Evolutionary conservation across 441 rosid genomes (phyloP), one percentile per base, ranked within the genome.

Genomic region (Populus hybrid): DNA sequence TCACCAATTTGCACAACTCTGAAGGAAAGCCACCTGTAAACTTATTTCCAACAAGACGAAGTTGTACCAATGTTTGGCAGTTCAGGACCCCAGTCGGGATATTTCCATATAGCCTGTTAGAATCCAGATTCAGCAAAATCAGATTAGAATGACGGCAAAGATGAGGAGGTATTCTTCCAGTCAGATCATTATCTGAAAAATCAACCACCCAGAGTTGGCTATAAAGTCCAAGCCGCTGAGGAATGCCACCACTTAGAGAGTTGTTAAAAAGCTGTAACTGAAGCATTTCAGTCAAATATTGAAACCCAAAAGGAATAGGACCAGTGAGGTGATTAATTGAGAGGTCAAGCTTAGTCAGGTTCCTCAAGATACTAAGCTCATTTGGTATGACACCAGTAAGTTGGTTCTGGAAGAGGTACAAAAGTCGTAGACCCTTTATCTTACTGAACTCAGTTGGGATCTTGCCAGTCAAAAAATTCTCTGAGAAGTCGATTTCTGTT

Each of bases 251-350:
- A 6, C 86, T 90, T 81, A 95, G 83, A 24, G 85, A 84, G 76
- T 95, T 92, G 74, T 88, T 89, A 66, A 93, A 94, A 78, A 95
- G 95, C 94, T 95, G 99, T 63, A 95, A 84, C 81, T 90, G 95
- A 74, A 82, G 42, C 92, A 94, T 80, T 67, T 87, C 76, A 28
- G 90, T 86, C 82, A 92, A 85, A 78, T 94, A 88, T 69, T 94
- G 94, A 36, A 95, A 89, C 75, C 93, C 90, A 4, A 72, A 83
- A 7, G 99, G 99, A 72, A 95, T 89, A 56, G 93, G 91, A 81
- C 99, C 99, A 5, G 87, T 86, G 40, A 95, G 88, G 26, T 77
- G 71, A 84, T 95, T 95, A 72, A 93, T 95, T 20, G 99, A 95
- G 66, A 95, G 97, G 82, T 95, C 98, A 26, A 95, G 97, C 85